phyloP scores from a whole-genome alignment of 805 yeast species.

The Candida glaebosa region DNA sequence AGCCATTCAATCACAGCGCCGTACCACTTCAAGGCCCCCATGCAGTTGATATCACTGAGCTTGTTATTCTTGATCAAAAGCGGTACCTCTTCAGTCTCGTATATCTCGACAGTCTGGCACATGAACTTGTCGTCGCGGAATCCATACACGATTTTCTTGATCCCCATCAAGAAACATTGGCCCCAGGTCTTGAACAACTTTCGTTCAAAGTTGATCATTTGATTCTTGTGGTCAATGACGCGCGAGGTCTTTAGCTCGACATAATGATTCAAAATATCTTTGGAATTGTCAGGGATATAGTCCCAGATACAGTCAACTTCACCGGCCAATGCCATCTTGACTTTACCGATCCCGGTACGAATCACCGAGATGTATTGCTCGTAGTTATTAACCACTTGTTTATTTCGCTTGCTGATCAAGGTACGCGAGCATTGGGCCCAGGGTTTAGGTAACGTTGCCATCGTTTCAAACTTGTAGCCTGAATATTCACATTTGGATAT shows the following conservation, averaged over 20 bases:
- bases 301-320: constrained; percentile 93
- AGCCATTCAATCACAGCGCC: constrained; percentile 85
- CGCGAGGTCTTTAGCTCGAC: constrained; percentile 78
- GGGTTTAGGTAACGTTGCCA: constrained; percentile 73
- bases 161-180: constrained; percentile 85
- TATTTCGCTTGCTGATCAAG: constrained; percentile 63
- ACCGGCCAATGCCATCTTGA: constrained; percentile 70
- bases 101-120: constrained; percentile 71
- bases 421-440: constrained; percentile 66
- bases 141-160: constrained; percentile 79
- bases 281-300: constrained; percentile 49
- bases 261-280: constrained; percentile 64
- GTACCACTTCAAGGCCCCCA: constrained; percentile 80
- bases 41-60: constrained; percentile 54
- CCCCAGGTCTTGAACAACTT: constrained; percentile 87
- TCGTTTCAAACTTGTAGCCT: constrained; percentile 83
- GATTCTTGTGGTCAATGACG: constrained; percentile 51
- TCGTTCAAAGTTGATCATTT: constrained; percentile 65
- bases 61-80: constrained; percentile 54
- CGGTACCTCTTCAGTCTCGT: constrained; percentile 76
- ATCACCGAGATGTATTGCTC: constrained; percentile 83
- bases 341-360: constrained; percentile 76
- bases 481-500: constrained; percentile 47
- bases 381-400: constrained; percentile 59
- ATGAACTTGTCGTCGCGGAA: constrained; percentile 72